These are phyloP conservation scores for Fonsecaea monophora DNA, from an alignment of 2,329 filamentous ascomycete genomes.

Conservation along the genomic window DNA sequence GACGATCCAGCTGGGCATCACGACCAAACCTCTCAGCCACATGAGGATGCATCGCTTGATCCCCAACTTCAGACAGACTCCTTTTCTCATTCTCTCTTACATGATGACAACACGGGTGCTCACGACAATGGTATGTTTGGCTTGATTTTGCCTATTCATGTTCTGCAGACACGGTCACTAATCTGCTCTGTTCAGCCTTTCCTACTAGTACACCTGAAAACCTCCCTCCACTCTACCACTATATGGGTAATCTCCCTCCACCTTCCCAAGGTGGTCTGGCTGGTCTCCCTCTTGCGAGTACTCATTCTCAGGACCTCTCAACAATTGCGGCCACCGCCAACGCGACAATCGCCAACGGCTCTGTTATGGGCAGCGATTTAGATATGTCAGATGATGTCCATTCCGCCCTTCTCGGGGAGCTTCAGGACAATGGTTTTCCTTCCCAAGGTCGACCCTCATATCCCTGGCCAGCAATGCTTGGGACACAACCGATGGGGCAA, in stretches of 20 bases:
- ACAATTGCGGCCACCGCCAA: constrained; percentile 56
- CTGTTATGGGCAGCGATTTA: neutral
- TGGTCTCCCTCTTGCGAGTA: constrained; percentile 15
- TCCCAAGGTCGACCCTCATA: neutral
- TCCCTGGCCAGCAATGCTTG: constrained; percentile 13
- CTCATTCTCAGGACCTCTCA: constrained; percentile 51
- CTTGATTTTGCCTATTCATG: neutral
- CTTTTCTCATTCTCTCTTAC: constrained; percentile 20
- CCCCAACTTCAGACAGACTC: constrained; percentile 26
- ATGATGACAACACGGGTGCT: constrained; percentile 18
- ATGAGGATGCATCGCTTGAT: constrained; percentile 17
- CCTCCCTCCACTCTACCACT: constrained; percentile 20
- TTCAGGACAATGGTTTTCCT: constrained; percentile 7
- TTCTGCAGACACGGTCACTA: neutral
- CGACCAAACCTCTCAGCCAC: neutral
- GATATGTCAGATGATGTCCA: constrained; percentile 13
- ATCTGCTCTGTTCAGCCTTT: constrained; percentile 11
- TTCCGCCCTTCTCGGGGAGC: constrained; percentile 11
- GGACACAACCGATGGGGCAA: constrained; percentile 3
- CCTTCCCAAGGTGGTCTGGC: constrained; percentile 15
- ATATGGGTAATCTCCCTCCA: constrained; percentile 13
- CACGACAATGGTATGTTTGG: constrained; percentile 21
- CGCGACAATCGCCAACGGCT: constrained; percentile 49
- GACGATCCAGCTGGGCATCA: constrained; percentile 14
- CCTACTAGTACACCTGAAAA: constrained; percentile 3